Base-by-base conservation (phyloP, 2,329 filamentous ascomycete species). In the Emmonsia crescens region DNA sequence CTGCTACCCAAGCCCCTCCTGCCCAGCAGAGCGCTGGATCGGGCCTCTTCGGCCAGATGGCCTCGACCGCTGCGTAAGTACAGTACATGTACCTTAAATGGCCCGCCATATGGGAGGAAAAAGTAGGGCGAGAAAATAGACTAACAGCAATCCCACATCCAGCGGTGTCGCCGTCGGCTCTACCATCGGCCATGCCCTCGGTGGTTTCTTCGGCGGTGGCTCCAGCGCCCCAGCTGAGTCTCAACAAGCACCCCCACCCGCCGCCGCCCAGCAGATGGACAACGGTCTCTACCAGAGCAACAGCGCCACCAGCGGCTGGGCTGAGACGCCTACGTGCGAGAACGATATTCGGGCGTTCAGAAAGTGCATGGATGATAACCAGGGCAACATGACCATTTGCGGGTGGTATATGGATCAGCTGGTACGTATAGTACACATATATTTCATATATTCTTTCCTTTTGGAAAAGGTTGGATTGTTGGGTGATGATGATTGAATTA, bases 371-470 rank as follows among this genome's bases (percentile, higher is more conserved):
- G 92, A 97, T 76, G 89, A 97, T 73, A 89, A 99, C 77, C 81
- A 86, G 74, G 94, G 94, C 69, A 91, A 94, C 79, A 86, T 99
- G 88, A 87, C 88, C 74, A 95, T 96, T 74, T 99, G 94, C 80
- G 89, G 89, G 68, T 99, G 93, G 92, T 99, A 99, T 77, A 80
- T 99, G 70, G 94, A 99, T 76, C 93, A 99, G 84, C 82, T 99
- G 77, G 78, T 80, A 76, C 60, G 74, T 71, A n/a, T n/a, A n/a
- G n/a, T n/a, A n/a, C 57, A 31, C 59, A 54, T 24, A 21, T 60
- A 6, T 21, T 44, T 21, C 3, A 12, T 56, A 8, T 33, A 1
- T 24, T 44, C 9, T 44, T 52, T 60, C 59, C 6, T 49, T 21
- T 19, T 14, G 31, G 52, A 4, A 10, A 21, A 49, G 40, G 59